phyloP scores from a whole-genome alignment of 768 basidiomycete genomes.

The Rhodotorula toruloides region DNA sequence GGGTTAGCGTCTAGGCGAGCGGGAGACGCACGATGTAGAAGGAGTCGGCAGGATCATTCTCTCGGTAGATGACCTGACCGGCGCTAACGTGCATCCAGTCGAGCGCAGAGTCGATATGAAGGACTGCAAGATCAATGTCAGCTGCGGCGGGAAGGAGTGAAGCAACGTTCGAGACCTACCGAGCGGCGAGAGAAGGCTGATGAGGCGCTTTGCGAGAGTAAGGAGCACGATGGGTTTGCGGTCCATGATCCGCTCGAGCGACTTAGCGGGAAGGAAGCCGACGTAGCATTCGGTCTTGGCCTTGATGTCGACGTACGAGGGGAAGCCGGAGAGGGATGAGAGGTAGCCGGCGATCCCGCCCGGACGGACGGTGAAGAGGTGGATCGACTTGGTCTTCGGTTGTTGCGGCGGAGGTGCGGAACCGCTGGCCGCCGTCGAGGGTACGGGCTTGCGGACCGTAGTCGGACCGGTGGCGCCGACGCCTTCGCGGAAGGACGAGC shows the following conservation, averaged over 20 bases:
- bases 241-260: constrained; percentile 83
- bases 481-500: background rate
- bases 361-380: constrained; percentile 86
- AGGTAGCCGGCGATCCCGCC: constrained; percentile 97
- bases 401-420: background rate
- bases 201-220: constrained; percentile 91
- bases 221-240: constrained; percentile 90
- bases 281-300: constrained; percentile 99
- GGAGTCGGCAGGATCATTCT: constrained; percentile 83
- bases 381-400: constrained; percentile 44
- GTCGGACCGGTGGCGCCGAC: constrained; percentile 2
- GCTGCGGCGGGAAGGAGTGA: too few relatives aligned
- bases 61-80: constrained; percentile 89
- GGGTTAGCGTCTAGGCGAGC: too few relatives aligned
- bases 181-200: constrained; percentile 87
- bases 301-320: constrained; percentile 92
- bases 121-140: constrained; percentile 64
- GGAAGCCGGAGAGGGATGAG: constrained; percentile 80
- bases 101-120: constrained; percentile 92
- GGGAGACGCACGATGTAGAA: constrained; percentile 70
- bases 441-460: background rate
- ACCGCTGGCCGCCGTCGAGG: background rate
- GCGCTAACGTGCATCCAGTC: constrained; percentile 98
- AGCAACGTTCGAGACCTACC: constrained; percentile 51
- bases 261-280: constrained; percentile 81